phyloP scores from a whole-genome alignment of 371 early-diverging fungal genomes.

The Circinella minor region DNA sequence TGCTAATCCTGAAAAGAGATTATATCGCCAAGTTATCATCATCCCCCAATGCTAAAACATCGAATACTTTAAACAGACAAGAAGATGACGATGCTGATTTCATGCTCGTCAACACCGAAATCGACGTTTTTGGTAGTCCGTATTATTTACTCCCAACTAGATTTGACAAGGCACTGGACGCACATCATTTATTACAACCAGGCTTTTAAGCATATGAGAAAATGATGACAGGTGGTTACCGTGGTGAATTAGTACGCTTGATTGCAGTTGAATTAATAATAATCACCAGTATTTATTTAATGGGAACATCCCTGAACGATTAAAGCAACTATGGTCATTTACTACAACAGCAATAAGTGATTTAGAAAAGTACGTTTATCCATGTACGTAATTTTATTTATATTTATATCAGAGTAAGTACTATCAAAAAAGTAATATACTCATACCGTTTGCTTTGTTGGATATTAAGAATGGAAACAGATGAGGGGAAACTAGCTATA shows the following conservation, averaged over 20 bases:
- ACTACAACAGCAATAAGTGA: constrained; percentile 72
- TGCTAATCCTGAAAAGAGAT: constrained; percentile 40
- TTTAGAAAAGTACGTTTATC: constrained; percentile 32
- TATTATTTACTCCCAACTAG: constrained; percentile 75
- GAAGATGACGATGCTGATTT: neutral
- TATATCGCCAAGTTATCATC: constrained; percentile 27
- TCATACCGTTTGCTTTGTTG: neutral
- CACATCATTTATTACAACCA: constrained; percentile 72
- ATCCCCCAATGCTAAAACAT: neutral
- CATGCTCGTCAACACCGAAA: constrained; percentile 85
- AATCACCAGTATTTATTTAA: constrained; percentile 66
- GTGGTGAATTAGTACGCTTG: constrained; percentile 87
- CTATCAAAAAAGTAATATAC: too few species aligned
- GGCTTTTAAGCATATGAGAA: constrained; percentile 88
- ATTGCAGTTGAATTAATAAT: constrained; percentile 67
- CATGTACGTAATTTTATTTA: too few species aligned
- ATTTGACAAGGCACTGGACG: constrained; percentile 83
- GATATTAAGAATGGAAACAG: neutral
- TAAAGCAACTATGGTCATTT: constrained; percentile 66
- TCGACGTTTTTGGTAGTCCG: constrained; percentile 80
- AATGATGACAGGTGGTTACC: constrained; percentile 91
- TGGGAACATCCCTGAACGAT: constrained; percentile 58
- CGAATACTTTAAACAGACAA: neutral
- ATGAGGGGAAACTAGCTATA: neutral
- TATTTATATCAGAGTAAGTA: too few species aligned